phyloP scores from a whole-genome alignment of 2,329 filamentous ascomycete species.

The Hypoxylon sp. region DNA sequence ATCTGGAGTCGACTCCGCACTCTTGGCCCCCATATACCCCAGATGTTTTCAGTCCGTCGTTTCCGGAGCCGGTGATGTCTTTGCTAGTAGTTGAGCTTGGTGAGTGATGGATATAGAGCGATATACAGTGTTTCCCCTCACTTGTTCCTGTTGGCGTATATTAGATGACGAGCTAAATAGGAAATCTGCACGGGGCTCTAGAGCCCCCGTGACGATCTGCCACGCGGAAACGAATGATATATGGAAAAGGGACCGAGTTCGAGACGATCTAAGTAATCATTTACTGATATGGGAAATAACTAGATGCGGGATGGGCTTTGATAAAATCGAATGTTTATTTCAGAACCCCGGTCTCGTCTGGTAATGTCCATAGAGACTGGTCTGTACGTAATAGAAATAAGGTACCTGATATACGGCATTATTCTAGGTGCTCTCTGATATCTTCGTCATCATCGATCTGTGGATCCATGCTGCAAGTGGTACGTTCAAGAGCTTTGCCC shows the following conservation, averaged over 20 bases:
- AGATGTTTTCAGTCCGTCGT: slow-evolving; percentile 12
- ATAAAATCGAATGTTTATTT: slow-evolving; percentile 9
- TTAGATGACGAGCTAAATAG: slow-evolving; percentile 33
- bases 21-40: slow-evolving; percentile 24
- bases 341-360: not conserved
- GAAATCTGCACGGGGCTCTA: slow-evolving; percentile 27
- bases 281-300: slow-evolving; percentile 25
- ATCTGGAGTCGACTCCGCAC: slow-evolving; percentile 36
- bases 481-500: too few relatives aligned
- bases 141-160: slow-evolving; percentile 27
- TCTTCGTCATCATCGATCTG: not conserved
- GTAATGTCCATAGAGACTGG: not conserved
- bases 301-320: slow-evolving; percentile 15
- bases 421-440: not conserved
- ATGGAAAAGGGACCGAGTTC: slow-evolving; percentile 13
- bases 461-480: not conserved
- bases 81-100: slow-evolving; percentile 18
- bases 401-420: not conserved
- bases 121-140: slow-evolving; percentile 36
- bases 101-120: slow-evolving; percentile 24
- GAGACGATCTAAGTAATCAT: slow-evolving; percentile 31
- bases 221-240: slow-evolving; percentile 10
- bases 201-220: slow-evolving; percentile 32
- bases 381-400: slow-evolving; percentile 29
- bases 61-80: slow-evolving; percentile 33